Evolutionary conservation across 352 stramenopile species (phyloP).

Genomic region (Pythium sp.): DNA sequence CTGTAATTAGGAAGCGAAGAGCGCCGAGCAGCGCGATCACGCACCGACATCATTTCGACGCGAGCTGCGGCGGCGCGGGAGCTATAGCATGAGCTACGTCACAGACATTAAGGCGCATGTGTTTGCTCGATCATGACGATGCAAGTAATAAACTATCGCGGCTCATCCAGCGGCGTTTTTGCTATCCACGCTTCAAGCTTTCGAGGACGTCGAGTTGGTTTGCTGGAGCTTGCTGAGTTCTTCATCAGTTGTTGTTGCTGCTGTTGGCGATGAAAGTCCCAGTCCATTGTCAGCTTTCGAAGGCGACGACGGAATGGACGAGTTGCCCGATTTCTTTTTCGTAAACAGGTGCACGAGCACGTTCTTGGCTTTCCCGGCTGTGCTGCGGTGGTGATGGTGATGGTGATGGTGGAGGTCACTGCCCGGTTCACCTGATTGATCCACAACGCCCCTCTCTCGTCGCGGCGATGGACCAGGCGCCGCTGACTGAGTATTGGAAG

Average conservation of each 20-base stretch:
- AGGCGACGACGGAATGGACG: constrained; percentile 10
- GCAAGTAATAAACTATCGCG: constrained; percentile 1
- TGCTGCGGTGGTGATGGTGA: constrained; percentile 9
- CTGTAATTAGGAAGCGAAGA: constrained; percentile 25
- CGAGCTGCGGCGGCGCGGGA: constrained; percentile 75
- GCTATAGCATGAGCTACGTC: constrained; percentile 88
- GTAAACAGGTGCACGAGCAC: constrained; percentile 22
- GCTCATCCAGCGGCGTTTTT: not conserved
- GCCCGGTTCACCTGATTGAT: constrained; percentile 3
- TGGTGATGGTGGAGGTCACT: not conserved
- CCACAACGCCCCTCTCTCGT: not conserved
- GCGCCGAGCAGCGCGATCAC: constrained; percentile 15
- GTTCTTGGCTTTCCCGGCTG: constrained; percentile 22
- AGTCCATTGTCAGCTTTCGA: constrained; percentile 5
- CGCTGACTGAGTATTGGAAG: not conserved
- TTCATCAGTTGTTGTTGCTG: not conserved
- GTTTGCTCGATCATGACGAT: constrained; percentile 52
- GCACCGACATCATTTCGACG: constrained; percentile 71
- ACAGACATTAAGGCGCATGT: constrained; percentile 87
- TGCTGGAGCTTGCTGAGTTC: not conserved
- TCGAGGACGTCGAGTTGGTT: not conserved
- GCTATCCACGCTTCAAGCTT: not conserved
- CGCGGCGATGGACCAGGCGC: not conserved
- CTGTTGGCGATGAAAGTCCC: not conserved
- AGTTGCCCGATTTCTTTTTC: constrained; percentile 16